These are phyloP conservation scores for Ophiostoma montium DNA, from an alignment of 2,329 filamentous ascomycete species.

Conservation along the genomic window DNA sequence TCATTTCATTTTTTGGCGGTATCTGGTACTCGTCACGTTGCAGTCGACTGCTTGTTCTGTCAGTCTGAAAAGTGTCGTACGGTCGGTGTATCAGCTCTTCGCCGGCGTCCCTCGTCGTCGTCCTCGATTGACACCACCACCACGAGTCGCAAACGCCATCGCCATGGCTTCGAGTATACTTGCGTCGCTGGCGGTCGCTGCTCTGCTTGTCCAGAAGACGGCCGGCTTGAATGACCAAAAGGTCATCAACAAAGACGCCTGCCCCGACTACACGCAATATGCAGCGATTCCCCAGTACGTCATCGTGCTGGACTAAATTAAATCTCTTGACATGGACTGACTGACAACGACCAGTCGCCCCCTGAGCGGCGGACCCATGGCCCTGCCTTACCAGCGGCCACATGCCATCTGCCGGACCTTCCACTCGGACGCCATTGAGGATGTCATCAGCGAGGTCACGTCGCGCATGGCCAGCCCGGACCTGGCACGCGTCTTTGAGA, in stretches of 20 bases:
- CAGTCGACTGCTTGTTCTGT: neutral
- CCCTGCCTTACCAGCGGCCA: conserved; percentile 77
- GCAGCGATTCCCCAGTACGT: conserved; percentile 43
- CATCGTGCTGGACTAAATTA: neutral
- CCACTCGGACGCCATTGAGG: conserved; percentile 70
- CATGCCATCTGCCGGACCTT: conserved; percentile 75
- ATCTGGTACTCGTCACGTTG: neutral
- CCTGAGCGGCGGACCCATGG: conserved; percentile 63
- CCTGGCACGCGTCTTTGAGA: conserved; percentile 84
- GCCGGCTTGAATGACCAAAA: conserved; percentile 4
- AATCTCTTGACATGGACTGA: too few relatives aligned
- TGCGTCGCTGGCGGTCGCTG: conserved; percentile 4
- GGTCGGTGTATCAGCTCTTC: neutral
- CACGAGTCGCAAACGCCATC: neutral
- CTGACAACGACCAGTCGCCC: conserved; percentile 44
- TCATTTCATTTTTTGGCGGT: neutral
- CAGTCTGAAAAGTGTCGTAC: neutral
- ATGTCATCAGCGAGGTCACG: conserved; percentile 73
- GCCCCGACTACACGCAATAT: conserved; percentile 51
- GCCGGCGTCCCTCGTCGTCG: neutral
- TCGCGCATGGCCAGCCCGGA: conserved; percentile 70
- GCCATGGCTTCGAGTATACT: conserved; percentile 11
- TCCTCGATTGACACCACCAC: neutral
- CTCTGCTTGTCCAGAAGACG: conserved; percentile 7
- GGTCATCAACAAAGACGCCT: conserved; percentile 28